phyloP scores from a whole-genome alignment of 2,329 filamentous ascomycete genomes.

The Botrytis medusae region DNA sequence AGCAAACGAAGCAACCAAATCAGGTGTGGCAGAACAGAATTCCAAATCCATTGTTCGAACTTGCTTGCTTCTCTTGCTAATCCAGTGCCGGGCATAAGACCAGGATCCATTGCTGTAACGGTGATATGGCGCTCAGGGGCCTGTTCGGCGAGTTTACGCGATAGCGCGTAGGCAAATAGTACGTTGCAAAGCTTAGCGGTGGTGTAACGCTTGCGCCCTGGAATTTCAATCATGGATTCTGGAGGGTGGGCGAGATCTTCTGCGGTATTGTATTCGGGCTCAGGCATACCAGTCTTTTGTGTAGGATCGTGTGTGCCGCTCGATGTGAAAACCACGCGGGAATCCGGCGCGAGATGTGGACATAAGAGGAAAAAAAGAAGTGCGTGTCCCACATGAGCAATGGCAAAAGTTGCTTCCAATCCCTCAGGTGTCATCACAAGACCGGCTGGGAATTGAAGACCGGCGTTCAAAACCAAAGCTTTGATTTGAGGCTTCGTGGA shows the following conservation, averaged over 20 bases:
- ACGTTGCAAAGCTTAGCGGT: constrained; percentile 50
- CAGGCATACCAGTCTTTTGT: constrained; percentile 34
- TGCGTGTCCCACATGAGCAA: constrained; percentile 52
- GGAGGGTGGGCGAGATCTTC: constrained; percentile 46
- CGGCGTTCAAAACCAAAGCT: constrained; percentile 50
- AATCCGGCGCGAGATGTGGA: constrained; percentile 42
- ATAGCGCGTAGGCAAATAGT: constrained; percentile 49
- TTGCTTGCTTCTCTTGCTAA: constrained; percentile 41
- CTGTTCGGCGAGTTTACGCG: constrained; percentile 39
- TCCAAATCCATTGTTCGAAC: constrained; percentile 41
- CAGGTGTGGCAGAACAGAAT: constrained; percentile 41
- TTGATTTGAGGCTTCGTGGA: constrained; percentile 43
- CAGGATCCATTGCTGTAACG: constrained; percentile 48
- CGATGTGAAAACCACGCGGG: constrained; percentile 47
- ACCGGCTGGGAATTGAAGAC: constrained; percentile 43
- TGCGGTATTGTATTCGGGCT: constrained; percentile 45
- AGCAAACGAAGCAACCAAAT: constrained; percentile 42
- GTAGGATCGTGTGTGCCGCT: constrained; percentile 51
- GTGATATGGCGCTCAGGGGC: constrained; percentile 39
- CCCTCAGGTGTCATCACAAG: constrained; percentile 44
- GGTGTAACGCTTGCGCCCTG: constrained; percentile 45
- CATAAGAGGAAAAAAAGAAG: constrained; percentile 50
- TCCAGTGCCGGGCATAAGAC: constrained; percentile 50
- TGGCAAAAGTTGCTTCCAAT: constrained; percentile 50
- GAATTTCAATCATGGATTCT: constrained; percentile 29